These are phyloP conservation scores for Graphilbum fragrans DNA, from an alignment of 2,329 filamentous ascomycete genomes.

Conservation along the genomic window DNA sequence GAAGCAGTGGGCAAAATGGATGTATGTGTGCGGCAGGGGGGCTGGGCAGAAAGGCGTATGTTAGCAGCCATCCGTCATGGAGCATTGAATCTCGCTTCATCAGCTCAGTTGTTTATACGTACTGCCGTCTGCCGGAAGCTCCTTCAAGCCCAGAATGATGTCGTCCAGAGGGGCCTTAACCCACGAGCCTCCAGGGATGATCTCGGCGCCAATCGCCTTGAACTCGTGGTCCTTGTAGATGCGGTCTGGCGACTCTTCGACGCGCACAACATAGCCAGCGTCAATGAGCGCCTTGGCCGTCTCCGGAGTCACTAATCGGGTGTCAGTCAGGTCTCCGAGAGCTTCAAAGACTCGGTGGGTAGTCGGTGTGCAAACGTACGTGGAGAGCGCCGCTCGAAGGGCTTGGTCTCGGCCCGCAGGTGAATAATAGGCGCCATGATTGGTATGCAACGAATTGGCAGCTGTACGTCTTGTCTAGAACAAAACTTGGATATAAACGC, in stretches of 20 bases:
- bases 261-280: slow-evolving; percentile 55
- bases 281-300: slow-evolving; percentile 43
- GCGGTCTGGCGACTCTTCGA: slow-evolving; percentile 55
- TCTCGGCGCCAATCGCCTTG: slow-evolving; percentile 47
- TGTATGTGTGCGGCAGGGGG: slow-evolving; percentile 60
- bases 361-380: slow-evolving; percentile 3
- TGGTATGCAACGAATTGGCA: neutral
- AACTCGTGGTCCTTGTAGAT: slow-evolving; percentile 55
- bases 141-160: slow-evolving; percentile 67
- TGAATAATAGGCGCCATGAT: slow-evolving; percentile 4
- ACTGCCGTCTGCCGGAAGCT: slow-evolving; percentile 60
- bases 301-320: slow-evolving; percentile 9
- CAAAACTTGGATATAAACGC: no score
- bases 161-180: slow-evolving; percentile 52
- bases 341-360: neutral
- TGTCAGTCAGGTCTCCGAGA: neutral
- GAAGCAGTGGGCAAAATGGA: slow-evolving; percentile 58
- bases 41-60: slow-evolving; percentile 17
- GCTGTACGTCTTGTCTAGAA: no score
- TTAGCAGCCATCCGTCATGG: neutral
- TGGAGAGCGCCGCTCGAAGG: slow-evolving; percentile 13
- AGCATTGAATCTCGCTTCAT: neutral
- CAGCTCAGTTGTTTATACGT: slow-evolving; percentile 13
- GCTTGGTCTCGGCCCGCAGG: slow-evolving; percentile 14
- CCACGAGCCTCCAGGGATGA: slow-evolving; percentile 59